Evolutionary conservation across 768 basidiomycete species (phyloP).

Genomic region (Pulveroboletus ravenelii): DNA sequence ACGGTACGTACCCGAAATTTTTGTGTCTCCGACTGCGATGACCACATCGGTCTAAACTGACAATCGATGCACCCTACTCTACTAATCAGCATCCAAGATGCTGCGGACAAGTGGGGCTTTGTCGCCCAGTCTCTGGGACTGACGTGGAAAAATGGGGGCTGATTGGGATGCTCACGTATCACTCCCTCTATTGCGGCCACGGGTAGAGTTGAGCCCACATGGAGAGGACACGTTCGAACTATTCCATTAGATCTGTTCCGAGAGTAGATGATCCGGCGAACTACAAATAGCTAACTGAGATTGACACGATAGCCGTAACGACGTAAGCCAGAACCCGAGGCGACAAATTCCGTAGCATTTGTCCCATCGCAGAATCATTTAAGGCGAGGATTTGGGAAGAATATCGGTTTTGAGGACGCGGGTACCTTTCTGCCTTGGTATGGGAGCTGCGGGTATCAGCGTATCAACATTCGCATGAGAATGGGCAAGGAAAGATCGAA

Average conservation of each 20-base stretch:
- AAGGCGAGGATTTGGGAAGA: constrained; percentile 7
- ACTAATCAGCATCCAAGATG: constrained; percentile 60
- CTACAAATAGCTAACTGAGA: neutral
- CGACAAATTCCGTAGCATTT: neutral
- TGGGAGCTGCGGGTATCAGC: constrained; percentile 57
- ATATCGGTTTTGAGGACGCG: constrained; percentile 85
- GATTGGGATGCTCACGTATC: constrained; percentile 1
- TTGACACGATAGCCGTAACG: neutral
- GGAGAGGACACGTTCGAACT: neutral
- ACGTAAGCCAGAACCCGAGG: neutral
- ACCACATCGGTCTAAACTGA: constrained; percentile 1
- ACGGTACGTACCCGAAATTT: constrained; percentile 38
- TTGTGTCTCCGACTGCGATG: neutral
- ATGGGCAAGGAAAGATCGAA: neutral
- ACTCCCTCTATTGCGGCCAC: neutral
- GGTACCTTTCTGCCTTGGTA: constrained; percentile 82
- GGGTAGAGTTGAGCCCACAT: neutral
- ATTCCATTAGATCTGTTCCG: neutral
- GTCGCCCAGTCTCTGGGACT: constrained; percentile 62
- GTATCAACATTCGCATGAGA: constrained; percentile 10
- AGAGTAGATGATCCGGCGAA: neutral
- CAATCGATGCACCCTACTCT: constrained; percentile 6
- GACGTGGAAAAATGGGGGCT: constrained; percentile 28
- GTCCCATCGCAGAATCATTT: neutral
- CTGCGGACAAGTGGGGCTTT: constrained; percentile 75